These are phyloP conservation scores for Acanthamoeba lenticulata DNA, from an alignment of 208 protist genomes.

Conservation along the genomic window DNA sequence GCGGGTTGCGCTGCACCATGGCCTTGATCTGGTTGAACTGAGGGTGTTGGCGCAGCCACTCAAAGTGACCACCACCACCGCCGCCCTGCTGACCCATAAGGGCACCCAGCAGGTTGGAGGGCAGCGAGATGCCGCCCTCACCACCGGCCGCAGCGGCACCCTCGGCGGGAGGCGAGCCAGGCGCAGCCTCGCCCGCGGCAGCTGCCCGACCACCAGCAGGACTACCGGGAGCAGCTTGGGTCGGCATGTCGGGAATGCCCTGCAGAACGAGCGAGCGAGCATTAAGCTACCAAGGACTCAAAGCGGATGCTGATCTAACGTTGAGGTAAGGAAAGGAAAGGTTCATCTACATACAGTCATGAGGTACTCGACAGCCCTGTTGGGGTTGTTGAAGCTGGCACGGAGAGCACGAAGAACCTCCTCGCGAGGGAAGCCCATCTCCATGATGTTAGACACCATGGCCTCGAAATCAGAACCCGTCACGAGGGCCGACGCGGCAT, in stretches of 20 bases:
- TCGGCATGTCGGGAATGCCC: slow-evolving; percentile 42
- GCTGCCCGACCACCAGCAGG: not conserved
- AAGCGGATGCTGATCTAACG: no score
- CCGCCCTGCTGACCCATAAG: slow-evolving; percentile 1
- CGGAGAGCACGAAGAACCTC: slow-evolving; percentile 81
- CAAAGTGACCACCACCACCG: slow-evolving; percentile 65
- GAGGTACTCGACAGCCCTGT: slow-evolving; percentile 85
- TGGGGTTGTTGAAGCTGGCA: slow-evolving; percentile 84
- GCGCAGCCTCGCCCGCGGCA: not conserved
- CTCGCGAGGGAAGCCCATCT: slow-evolving; percentile 82
- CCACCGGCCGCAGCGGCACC: not conserved
- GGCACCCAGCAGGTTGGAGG: slow-evolving; percentile 38
- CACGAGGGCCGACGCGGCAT: slow-evolving; percentile 67
- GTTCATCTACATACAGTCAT: slow-evolving; percentile 78
- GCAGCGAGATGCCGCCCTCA: slow-evolving; percentile 37
- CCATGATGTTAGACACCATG: slow-evolving; percentile 72
- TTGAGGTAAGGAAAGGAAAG: not conserved
- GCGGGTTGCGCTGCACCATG: slow-evolving; percentile 80
- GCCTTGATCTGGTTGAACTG: slow-evolving; percentile 79
- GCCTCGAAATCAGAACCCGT: slow-evolving; percentile 61
- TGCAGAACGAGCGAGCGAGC: not conserved
- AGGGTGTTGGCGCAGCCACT: slow-evolving; percentile 76
- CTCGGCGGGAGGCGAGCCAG: not conserved
- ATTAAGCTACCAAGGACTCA: not conserved
- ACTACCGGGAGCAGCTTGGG: not conserved